Evolutionary conservation across 306 rosid species (phyloP), one percentile per base, ranked within the genome.

Genomic region (Begonia fuchsioides): DNA sequence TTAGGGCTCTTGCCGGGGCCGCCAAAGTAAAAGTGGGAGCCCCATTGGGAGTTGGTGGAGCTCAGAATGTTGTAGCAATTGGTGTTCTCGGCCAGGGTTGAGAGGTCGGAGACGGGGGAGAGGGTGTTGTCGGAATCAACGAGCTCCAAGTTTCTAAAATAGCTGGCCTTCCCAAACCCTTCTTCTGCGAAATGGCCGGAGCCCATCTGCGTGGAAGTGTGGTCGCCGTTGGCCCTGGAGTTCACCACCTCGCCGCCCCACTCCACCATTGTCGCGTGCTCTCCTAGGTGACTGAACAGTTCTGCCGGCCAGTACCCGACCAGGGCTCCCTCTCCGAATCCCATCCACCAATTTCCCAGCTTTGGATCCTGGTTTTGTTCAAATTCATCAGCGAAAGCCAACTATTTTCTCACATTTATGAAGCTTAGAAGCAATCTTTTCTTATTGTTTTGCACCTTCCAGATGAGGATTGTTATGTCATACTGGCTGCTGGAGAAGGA

Each of bases 181-280:
- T 90, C 95, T 0, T 51, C 73, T 0, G 98, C 74, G 1, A 90
- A 90, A 50, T 57, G 82, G 1, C 98, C 98, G 0, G 98, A 90
- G 0, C 95, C 98, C 98, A 90, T 90, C 54, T 90, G 85, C 12
- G 95, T 90, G 18, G 87, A 66, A 6, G 98, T 90, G 79, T 90
- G 98, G 19, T 61, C 59, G 0, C 87, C 87, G 12, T 59, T 64
- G 44, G n/a, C n/a, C n/a, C n/a, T n/a, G n/a, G n/a, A n/a, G n/a
- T n/a, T n/a, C n/a, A n/a, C n/a, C n/a, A n/a, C 79, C 62, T 90
- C 98, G 2, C 98, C 95, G 1, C 98, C 98, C 98, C 98, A 90
- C 17, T 90, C 92, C 56, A 90, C 98, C 98, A 90, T 84, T 0
- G 92, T 90, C 0, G 95, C 98, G 11, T 61, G 86, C 4, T 75